These are phyloP conservation scores for Candida gigantensis DNA, from an alignment of 1,139 yeast species.

Conservation along the genomic window DNA sequence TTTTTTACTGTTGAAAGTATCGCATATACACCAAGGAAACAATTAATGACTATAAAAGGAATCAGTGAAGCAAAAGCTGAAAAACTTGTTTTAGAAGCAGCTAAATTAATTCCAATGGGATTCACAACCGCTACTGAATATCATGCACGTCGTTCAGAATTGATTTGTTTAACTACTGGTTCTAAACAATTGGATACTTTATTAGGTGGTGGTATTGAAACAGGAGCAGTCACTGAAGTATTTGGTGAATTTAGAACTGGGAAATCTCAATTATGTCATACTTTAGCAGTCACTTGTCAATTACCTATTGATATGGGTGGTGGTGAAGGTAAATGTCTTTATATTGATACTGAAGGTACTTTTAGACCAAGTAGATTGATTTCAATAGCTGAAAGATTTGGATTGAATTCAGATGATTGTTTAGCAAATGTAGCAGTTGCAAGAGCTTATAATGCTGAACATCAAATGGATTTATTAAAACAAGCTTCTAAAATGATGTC, in stretches of 20 bases:
- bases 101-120: slow-evolving; percentile 90
- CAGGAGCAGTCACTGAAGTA: slow-evolving; percentile 94
- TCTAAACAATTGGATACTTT: slow-evolving; percentile 91
- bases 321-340: slow-evolving; percentile 96
- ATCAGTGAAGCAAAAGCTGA: slow-evolving; percentile 97
- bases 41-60: slow-evolving; percentile 77
- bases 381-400: slow-evolving; percentile 89
- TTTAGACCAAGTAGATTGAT: slow-evolving; percentile 90
- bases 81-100: slow-evolving; percentile 75
- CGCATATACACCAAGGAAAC: slow-evolving; percentile 85
- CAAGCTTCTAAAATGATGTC: slow-evolving; percentile 98
- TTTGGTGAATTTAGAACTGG: slow-evolving; percentile 99
- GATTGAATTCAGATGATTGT: slow-evolving; percentile 92
- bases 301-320: slow-evolving; percentile 98
- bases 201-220: slow-evolving; percentile 95
- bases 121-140: slow-evolving; percentile 97
- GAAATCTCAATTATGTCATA: slow-evolving; percentile 94
- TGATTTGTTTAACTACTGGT: slow-evolving; percentile 92
- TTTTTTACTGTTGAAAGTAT: slow-evolving; percentile 90
- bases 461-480: slow-evolving; percentile 80
- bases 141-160: slow-evolving; percentile 84
- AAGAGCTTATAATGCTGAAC: slow-evolving; percentile 95
- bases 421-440: slow-evolving; percentile 97
- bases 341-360: slow-evolving; percentile 96
- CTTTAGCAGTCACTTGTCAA: slow-evolving; percentile 95